These are phyloP conservation scores for Kalmusia sp. DNA, from an alignment of 2,329 filamentous ascomycete genomes.

Conservation along the genomic window DNA sequence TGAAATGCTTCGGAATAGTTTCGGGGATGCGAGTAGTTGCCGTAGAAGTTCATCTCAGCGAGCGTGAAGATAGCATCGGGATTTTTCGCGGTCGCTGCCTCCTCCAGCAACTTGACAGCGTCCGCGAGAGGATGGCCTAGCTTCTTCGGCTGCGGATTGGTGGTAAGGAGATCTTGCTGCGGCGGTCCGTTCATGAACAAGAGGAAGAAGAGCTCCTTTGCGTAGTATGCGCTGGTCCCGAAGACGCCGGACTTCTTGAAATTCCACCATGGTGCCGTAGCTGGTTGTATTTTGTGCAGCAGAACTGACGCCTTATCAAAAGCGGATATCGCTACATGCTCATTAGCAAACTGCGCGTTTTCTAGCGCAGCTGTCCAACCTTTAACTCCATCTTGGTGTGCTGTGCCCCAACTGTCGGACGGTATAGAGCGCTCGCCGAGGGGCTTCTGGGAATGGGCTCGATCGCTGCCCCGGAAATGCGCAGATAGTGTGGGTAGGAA, in stretches of 20 bases:
- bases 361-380: conserved; percentile 16
- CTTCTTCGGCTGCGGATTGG: conserved; percentile 47
- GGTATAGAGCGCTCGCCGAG: conserved; percentile 20
- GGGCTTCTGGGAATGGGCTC: conserved; percentile 32
- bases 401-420: conserved; percentile 23
- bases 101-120: conserved; percentile 65
- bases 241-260: conserved; percentile 65
- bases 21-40: conserved; percentile 87
- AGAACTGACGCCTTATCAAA: conserved; percentile 49
- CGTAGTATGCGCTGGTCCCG: conserved; percentile 65
- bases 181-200: conserved; percentile 70
- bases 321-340: conserved; percentile 28
- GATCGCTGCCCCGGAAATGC: conserved; percentile 29
- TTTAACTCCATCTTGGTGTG: conserved; percentile 20
- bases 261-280: conserved; percentile 48
- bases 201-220: conserved; percentile 66
- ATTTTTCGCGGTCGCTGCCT: conserved; percentile 64
- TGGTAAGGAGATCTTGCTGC: conserved; percentile 52
- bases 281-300: conserved; percentile 51
- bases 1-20: conserved; percentile 81
- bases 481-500: conserved; percentile 34
- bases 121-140: conserved; percentile 61
- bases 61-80: conserved; percentile 88
- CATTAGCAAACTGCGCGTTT: conserved; percentile 9
- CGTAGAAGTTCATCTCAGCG: conserved; percentile 95